phyloP scores from a whole-genome alignment of 2,329 filamentous ascomycete genomes.

The Colletotrichum tropicicola region DNA sequence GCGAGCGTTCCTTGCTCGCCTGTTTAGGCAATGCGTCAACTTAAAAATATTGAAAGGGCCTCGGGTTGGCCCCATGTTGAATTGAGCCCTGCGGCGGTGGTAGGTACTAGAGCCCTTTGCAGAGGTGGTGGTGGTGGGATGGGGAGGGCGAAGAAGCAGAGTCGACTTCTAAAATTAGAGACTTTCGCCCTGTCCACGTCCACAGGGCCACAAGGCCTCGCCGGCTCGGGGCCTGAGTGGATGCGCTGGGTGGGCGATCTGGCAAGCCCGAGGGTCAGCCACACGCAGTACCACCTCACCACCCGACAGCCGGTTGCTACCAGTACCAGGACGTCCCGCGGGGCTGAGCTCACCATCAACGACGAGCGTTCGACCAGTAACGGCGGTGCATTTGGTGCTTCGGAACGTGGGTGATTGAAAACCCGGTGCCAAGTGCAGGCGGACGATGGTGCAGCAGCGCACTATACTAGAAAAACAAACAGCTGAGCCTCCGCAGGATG shows the following conservation, averaged over 20 bases:
- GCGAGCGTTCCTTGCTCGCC: not conserved
- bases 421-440: constrained; percentile 1
- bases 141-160: not conserved
- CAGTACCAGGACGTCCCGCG: not conserved
- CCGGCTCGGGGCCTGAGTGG: too few species aligned
- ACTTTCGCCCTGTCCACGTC: not conserved
- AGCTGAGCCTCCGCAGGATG: constrained; percentile 30
- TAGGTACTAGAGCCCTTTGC: too few species aligned
- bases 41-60: not conserved
- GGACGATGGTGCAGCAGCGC: not conserved
- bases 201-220: too few species aligned
- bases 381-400: too few species aligned
- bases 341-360: constrained; percentile 3
- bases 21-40: constrained; percentile 2
- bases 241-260: constrained; percentile 28
- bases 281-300: constrained; percentile 16
- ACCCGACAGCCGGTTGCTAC: constrained; percentile 19
- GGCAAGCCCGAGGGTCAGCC: constrained; percentile 21
- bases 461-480: not conserved
- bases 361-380: too few species aligned
- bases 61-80: constrained; percentile 10
- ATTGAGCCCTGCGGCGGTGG: not conserved
- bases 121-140: not conserved
- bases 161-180: constrained; percentile 22
- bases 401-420: constrained; percentile 16